Conservation (phyloP, 2,329 filamentous ascomycete genomes). For the Ophiocordyceps camponoti-floridani region DNA sequence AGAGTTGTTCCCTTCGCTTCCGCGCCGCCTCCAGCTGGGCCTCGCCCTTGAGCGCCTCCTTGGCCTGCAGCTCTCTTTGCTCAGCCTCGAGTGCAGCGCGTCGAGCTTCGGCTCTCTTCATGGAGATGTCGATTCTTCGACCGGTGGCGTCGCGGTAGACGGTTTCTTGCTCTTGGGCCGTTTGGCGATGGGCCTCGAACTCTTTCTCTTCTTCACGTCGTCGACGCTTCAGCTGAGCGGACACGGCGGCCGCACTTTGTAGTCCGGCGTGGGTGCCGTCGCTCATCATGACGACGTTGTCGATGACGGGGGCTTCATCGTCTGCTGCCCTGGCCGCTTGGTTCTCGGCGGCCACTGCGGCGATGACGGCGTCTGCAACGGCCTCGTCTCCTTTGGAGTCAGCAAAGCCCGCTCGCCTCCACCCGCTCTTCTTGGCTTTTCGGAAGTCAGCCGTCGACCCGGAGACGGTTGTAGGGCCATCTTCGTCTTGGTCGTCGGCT, state of each 20-base stretch:
- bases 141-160: slow-evolving; percentile 93
- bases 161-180: slow-evolving; percentile 49
- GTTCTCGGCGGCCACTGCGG: slow-evolving; percentile 50
- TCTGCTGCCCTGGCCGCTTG: slow-evolving; percentile 28
- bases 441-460: slow-evolving; percentile 46
- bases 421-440: slow-evolving; percentile 59
- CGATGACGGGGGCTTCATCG: slow-evolving; percentile 30
- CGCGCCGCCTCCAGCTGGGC: slow-evolving; percentile 58
- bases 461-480: slow-evolving; percentile 28
- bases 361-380: slow-evolving; percentile 60
- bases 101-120: slow-evolving; percentile 79
- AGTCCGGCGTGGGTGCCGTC: slow-evolving; percentile 77
- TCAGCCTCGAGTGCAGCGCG: slow-evolving; percentile 46
- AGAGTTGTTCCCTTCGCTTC: slow-evolving; percentile 45
- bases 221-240: slow-evolving; percentile 46
- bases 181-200: slow-evolving; percentile 25
- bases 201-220: slow-evolving; percentile 43
- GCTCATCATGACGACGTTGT: slow-evolving; percentile 50
- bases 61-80: slow-evolving; percentile 49
- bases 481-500: slow-evolving; percentile 35
- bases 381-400: slow-evolving; percentile 23
- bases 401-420: slow-evolving; percentile 44
- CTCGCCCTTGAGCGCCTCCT: slow-evolving; percentile 63
- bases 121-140: slow-evolving; percentile 78
- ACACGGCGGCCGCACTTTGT: slow-evolving; percentile 67